These are phyloP conservation scores for Fusarium compactum DNA, from an alignment of 2,329 filamentous ascomycete species.

Conservation along the genomic window DNA sequence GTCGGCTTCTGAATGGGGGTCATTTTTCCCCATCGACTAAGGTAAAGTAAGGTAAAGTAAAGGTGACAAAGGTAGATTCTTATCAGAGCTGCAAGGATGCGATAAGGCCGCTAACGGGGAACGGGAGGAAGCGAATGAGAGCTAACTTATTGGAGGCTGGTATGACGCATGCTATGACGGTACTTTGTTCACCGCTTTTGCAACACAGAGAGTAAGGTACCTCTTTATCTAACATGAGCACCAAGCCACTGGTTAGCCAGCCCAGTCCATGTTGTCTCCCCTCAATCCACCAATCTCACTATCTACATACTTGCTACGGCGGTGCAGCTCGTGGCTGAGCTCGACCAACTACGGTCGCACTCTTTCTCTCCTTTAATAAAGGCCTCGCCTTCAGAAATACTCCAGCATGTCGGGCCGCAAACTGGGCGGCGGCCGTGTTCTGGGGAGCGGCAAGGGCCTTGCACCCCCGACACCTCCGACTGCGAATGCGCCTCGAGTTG, in stretches of 20 bases:
- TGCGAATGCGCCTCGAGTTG: slow-evolving; percentile 58
- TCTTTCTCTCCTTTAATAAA: slow-evolving; percentile 12
- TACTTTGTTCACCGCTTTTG: slow-evolving; percentile 21
- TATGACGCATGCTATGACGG: slow-evolving; percentile 24
- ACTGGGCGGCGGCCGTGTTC: slow-evolving; percentile 90
- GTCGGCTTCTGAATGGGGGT: slow-evolving; percentile 41
- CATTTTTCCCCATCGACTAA: slow-evolving; percentile 39
- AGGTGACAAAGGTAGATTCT: slow-evolving; percentile 36
- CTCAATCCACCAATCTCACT: slow-evolving; percentile 36
- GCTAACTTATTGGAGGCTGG: slow-evolving; percentile 21
- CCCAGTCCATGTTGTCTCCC: slow-evolving; percentile 23
- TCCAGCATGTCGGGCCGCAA: slow-evolving; percentile 81
- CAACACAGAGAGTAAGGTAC: not conserved
- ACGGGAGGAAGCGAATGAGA: slow-evolving; percentile 39
- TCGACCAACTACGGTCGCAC: slow-evolving; percentile 53
- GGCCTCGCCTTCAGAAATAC: not conserved
- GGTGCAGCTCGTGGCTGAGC: slow-evolving; percentile 51
- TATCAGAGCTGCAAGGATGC: slow-evolving; percentile 36
- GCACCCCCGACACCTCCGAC: slow-evolving; percentile 68
- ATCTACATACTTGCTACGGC: slow-evolving; percentile 22
- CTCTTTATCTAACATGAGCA: slow-evolving; percentile 30
- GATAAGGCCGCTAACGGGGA: slow-evolving; percentile 36
- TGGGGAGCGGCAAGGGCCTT: slow-evolving; percentile 87
- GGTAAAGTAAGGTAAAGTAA: slow-evolving; percentile 17
- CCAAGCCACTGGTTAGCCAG: slow-evolving; percentile 11